These are phyloP conservation scores for Dipsacomyces acuminosporus DNA, from an alignment of 371 early-diverging fungal species.

Conservation along the genomic window DNA sequence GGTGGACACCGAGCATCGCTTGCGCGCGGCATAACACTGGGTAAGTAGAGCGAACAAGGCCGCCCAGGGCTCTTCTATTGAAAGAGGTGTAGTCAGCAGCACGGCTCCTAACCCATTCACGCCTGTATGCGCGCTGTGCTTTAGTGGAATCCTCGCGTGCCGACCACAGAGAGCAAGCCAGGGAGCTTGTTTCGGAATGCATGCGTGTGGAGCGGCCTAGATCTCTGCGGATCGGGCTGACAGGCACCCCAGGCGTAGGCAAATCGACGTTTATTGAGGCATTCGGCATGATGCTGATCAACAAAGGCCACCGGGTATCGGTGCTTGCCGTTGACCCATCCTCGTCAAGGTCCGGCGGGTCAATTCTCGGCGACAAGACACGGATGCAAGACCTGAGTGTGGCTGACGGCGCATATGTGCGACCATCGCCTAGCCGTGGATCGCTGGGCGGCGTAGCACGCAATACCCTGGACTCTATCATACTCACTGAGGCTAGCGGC, in stretches of 20 bases:
- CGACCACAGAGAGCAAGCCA: conserved; percentile 54
- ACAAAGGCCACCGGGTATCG: conserved; percentile 61
- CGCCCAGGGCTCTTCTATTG: too few relatives aligned
- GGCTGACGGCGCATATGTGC: conserved; percentile 57
- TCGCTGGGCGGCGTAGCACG: conserved; percentile 73
- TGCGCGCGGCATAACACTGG: conserved; percentile 38
- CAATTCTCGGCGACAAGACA: conserved; percentile 79
- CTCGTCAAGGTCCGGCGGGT: conserved; percentile 69
- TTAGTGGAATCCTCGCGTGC: conserved; percentile 59
- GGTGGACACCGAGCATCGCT: conserved; percentile 26
- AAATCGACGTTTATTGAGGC: conserved; percentile 78
- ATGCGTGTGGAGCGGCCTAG: conserved; percentile 5
- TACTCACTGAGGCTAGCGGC: conserved; percentile 70
- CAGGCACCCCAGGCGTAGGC: conserved; percentile 76
- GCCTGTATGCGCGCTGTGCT: too few relatives aligned
- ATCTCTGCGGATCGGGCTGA: conserved; percentile 65
- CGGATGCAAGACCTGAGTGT: conserved; percentile 66
- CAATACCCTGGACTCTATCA: conserved; percentile 70
- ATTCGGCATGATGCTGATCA: conserved; percentile 65
- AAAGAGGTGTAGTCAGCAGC: too few relatives aligned
- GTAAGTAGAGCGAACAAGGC: too few relatives aligned
- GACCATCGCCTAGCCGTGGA: conserved; percentile 68
- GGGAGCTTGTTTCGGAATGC: conserved; percentile 51
- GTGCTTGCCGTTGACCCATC: conserved; percentile 81
- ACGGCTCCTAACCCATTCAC: too few relatives aligned